Conservation (phyloP, 1,284 basidiomycete species). For the Mrakiaceae sp. region DNA sequence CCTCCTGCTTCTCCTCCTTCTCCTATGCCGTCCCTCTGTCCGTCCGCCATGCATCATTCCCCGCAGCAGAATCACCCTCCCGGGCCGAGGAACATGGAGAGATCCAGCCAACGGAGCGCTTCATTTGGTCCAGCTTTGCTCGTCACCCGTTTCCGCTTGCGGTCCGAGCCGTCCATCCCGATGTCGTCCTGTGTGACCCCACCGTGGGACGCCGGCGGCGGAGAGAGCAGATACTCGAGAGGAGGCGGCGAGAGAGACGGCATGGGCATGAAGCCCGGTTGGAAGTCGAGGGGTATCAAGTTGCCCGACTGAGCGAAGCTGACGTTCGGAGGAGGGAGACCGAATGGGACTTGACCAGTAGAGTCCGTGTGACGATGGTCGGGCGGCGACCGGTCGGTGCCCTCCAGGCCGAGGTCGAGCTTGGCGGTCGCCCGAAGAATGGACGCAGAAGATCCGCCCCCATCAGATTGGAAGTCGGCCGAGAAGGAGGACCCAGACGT, state of each 20-base stretch:
- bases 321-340: neutral
- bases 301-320: neutral
- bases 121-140: neutral
- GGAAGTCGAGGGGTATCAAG: neutral
- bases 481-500: constrained; percentile 1
- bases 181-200: constrained; percentile 4
- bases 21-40: no score
- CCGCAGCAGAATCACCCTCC: no score
- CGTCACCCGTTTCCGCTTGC: constrained; percentile 3
- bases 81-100: neutral
- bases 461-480: constrained; percentile 1
- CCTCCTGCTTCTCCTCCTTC: no score
- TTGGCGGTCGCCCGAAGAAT: neutral
- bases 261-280: neutral
- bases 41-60: no score
- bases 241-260: neutral
- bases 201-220: neutral
- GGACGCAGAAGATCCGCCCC: neutral
- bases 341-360: neutral
- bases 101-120: constrained; percentile 5
- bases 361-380: neutral
- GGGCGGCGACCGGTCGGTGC: no score
- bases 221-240: neutral
- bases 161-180: neutral
- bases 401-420: neutral